Conservation (phyloP, 345 rosid genomes). For the Diplotaxis tenuifolia region DNA sequence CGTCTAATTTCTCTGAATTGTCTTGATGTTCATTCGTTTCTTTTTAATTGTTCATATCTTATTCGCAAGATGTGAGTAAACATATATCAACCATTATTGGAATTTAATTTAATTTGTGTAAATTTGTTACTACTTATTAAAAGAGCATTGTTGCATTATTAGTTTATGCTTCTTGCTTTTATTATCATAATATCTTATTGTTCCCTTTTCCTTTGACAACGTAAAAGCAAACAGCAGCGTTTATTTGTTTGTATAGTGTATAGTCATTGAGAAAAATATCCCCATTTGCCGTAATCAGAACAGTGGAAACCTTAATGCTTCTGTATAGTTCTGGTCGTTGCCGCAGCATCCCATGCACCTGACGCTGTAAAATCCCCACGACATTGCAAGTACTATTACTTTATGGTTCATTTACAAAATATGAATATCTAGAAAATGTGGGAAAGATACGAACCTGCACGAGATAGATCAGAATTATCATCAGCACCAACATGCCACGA, state of each 20-base stretch:
- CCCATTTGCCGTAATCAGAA: not conserved
- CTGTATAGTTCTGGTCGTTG: not conserved
- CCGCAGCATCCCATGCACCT: constrained; percentile 29
- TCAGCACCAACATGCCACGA: constrained; percentile 70
- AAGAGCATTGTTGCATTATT: constrained; percentile 3
- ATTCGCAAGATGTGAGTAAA: not conserved
- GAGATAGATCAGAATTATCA: constrained; percentile 46
- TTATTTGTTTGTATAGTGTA: not conserved
- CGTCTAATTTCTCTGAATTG: not conserved
- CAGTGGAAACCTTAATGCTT: constrained; percentile 4
- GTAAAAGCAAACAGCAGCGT: not conserved
- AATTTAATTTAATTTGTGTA: not conserved
- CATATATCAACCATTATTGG: not conserved
- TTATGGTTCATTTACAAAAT: not conserved
- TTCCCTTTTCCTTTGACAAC: constrained; percentile 5
- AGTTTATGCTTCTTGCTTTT: constrained; percentile 8
- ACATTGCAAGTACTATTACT: not conserved
- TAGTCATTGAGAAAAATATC: not conserved
- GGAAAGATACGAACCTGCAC: constrained; percentile 29
- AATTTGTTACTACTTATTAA: not conserved
- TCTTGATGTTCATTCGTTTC: not conserved
- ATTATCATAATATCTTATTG: constrained; percentile 3
- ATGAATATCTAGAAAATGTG: too few species aligned
- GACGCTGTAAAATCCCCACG: constrained; percentile 21
- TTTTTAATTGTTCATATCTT: not conserved